Evolutionary conservation across 495 filamentous ascomycete species (phyloP).

Genomic region (Pyrenopolyporus hunteri): DNA sequence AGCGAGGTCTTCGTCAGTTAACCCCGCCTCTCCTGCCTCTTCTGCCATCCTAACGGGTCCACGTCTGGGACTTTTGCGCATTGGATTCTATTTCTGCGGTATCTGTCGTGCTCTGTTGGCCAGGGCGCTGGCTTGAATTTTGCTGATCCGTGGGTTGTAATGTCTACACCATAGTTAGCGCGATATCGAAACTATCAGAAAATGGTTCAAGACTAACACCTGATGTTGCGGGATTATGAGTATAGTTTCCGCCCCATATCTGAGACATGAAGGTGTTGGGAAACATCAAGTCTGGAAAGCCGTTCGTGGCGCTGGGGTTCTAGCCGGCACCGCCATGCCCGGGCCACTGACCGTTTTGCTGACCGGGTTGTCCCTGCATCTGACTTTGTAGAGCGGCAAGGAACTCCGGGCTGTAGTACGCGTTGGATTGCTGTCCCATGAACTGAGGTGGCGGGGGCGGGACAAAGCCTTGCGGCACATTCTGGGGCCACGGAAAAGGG

Average conservation of each 20-base stretch:
- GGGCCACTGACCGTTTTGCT: slow-evolving; percentile 43
- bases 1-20: no score
- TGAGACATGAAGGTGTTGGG: not conserved
- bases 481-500: slow-evolving; percentile 37
- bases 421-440: slow-evolving; percentile 30
- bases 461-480: slow-evolving; percentile 33
- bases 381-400: slow-evolving; percentile 54
- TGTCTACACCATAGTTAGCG: not conserved
- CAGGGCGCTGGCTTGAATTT: not conserved
- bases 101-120: not conserved
- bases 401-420: slow-evolving; percentile 71
- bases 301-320: not conserved
- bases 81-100: not conserved
- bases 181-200: not conserved
- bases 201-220: not conserved
- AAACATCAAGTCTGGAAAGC: not conserved
- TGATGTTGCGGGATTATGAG: not conserved
- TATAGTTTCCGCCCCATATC: not conserved
- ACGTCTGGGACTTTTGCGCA: not conserved
- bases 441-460: slow-evolving; percentile 42
- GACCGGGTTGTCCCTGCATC: slow-evolving; percentile 51
- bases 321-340: slow-evolving; percentile 33
- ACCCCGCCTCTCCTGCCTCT: not conserved
- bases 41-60: not conserved
- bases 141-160: not conserved